Percentiles rank a stretch among this genome's conserved stretches.
Evolutionary conservation across 2,329 filamentous ascomycete genomes (phyloP).

Genomic region (Cryphonectria radicalis): DNA sequence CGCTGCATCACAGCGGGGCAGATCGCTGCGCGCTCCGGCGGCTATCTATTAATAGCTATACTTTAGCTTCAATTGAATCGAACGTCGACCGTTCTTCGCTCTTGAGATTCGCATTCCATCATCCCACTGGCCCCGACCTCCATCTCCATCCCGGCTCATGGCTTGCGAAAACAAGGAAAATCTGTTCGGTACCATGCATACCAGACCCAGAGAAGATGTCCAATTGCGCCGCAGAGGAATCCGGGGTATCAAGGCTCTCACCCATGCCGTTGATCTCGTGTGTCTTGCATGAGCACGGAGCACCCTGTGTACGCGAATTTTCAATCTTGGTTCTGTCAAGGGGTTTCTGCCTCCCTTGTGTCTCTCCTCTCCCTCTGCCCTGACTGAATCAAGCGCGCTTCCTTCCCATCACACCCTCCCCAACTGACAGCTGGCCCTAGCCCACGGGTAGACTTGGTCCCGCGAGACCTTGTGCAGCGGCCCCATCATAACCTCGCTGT

Average conservation of each 20-base stretch:
- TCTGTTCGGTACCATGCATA: neutral
- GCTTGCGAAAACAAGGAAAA: neutral
- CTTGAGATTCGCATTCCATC: neutral
- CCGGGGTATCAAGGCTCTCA: constrained; percentile 3
- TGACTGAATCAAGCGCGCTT: neutral
- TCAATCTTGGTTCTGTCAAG: neutral
- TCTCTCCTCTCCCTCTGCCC: neutral
- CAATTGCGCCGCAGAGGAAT: neutral
- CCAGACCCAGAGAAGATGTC: neutral
- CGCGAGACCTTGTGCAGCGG: neutral
- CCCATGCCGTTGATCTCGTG: constrained; percentile 1
- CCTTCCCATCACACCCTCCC: neutral
- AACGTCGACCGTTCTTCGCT: constrained; percentile 11
- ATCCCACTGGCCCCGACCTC: neutral
- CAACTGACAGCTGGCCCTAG: neutral
- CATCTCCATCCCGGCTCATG: neutral
- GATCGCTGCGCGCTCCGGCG: neutral
- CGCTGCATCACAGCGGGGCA: constrained; percentile 14
- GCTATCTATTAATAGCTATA: constrained; percentile 14
- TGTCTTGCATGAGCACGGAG: constrained; percentile 10
- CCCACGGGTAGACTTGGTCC: neutral
- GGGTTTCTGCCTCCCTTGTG: neutral
- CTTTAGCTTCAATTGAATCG: constrained; percentile 3
- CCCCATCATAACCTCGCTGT: neutral
- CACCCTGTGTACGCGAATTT: neutral